Evolutionary conservation across 257 asterid genomes (phyloP).

Genomic region (Penstemon newberryi): DNA sequence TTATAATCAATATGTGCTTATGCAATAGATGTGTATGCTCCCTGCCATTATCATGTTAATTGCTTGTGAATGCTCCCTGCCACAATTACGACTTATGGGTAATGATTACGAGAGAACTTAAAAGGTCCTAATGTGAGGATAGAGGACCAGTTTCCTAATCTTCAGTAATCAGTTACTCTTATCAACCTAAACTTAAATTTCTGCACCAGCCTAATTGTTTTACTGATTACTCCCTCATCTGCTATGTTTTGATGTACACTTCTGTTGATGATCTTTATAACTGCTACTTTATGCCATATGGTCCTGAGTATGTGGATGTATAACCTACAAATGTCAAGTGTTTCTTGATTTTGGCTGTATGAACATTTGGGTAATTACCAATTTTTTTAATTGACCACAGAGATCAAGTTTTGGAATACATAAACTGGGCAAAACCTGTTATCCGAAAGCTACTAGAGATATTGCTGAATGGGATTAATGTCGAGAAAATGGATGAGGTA

Average conservation of each 20-base stretch:
- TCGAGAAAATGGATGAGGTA: slow-evolving; percentile 36
- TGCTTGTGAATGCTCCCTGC: too few relatives aligned
- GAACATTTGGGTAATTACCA: background rate
- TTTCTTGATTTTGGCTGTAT: background rate
- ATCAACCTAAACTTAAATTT: too few relatives aligned
- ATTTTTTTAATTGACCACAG: slow-evolving; percentile 22
- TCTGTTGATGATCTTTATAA: background rate
- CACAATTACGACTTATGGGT: too few relatives aligned
- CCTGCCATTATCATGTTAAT: too few relatives aligned
- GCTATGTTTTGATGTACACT: background rate
- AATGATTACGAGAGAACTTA: too few relatives aligned
- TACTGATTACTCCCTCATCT: background rate
- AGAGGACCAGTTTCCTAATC: too few relatives aligned
- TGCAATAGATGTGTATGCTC: too few relatives aligned
- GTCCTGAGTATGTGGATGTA: background rate
- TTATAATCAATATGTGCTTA: background rate
- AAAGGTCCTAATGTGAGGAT: too few relatives aligned
- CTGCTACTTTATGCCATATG: background rate
- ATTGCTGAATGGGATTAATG: slow-evolving; percentile 43
- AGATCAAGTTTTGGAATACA: slow-evolving; percentile 48
- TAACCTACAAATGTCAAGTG: background rate
- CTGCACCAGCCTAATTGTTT: background rate
- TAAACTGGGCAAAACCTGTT: slow-evolving; percentile 44
- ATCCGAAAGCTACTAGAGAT: slow-evolving; percentile 38
- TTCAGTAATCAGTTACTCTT: too few relatives aligned